phyloP scores from a whole-genome alignment of 2,329 filamentous ascomycete species.

The Colletotrichum trifolii region DNA sequence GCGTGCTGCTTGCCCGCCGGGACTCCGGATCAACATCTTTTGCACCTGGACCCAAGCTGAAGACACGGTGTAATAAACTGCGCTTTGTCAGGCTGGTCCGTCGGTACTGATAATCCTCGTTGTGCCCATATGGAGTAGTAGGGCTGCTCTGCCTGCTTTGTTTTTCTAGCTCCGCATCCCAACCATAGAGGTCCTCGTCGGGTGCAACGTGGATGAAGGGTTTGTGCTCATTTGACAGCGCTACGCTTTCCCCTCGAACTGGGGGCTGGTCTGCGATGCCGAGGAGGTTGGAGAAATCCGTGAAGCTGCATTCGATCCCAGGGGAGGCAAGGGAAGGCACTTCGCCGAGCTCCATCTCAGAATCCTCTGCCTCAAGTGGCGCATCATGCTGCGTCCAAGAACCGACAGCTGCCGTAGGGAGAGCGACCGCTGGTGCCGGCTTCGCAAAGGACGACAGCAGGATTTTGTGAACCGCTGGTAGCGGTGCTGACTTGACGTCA shows the following conservation, averaged over 20 bases:
- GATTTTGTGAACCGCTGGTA: constrained; percentile 37
- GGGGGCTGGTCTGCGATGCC: constrained; percentile 44
- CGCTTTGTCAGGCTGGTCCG: constrained; percentile 44
- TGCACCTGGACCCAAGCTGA: constrained; percentile 42
- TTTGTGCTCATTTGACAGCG: constrained; percentile 44
- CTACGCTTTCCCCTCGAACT: constrained; percentile 42
- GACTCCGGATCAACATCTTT: constrained; percentile 25
- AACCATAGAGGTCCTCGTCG: constrained; percentile 61
- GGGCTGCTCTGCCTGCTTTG: constrained; percentile 34
- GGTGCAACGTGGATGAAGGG: constrained; percentile 42
- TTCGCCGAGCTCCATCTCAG: constrained; percentile 3
- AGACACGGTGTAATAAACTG: constrained; percentile 54
- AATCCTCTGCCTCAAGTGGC: background rate
- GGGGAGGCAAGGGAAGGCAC: constrained; percentile 13
- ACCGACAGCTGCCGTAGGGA: background rate
- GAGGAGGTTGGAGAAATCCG: constrained; percentile 53
- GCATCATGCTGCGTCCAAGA: background rate
- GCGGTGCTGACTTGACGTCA: constrained; percentile 29
- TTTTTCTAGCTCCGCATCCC: constrained; percentile 61
- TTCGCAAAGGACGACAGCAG: background rate
- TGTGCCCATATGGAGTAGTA: background rate
- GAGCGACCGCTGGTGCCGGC: background rate
- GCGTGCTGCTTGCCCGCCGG: constrained; percentile 33
- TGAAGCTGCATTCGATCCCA: constrained; percentile 36
- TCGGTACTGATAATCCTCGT: constrained; percentile 42